These are phyloP conservation scores for Ampelomyces quisqualis DNA, from an alignment of 2,329 filamentous ascomycete species.

Conservation along the genomic window DNA sequence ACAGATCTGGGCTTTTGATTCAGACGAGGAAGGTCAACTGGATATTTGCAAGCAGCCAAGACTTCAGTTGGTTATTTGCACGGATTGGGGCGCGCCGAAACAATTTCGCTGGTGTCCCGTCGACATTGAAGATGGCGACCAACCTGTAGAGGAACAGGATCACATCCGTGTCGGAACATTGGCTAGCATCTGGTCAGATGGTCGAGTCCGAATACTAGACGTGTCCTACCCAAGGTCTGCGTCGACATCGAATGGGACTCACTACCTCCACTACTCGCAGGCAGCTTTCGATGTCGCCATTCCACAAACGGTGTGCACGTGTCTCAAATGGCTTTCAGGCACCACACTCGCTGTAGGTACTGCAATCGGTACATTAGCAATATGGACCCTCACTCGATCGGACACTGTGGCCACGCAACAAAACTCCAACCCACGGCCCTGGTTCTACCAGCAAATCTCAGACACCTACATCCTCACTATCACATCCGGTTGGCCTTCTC, in stretches of 20 bases:
- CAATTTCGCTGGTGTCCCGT: constrained; percentile 60
- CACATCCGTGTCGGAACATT: constrained; percentile 52
- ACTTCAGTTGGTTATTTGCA: constrained; percentile 55
- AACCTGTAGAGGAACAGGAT: constrained; percentile 28
- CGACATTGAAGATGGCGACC: constrained; percentile 20
- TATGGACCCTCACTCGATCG: constrained; percentile 53
- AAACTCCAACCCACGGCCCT: constrained; percentile 43
- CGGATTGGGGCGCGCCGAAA: constrained; percentile 58
- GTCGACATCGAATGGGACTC: constrained; percentile 7
- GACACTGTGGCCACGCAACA: constrained; percentile 23
- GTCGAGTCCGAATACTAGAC: constrained; percentile 56
- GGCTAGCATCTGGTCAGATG: constrained; percentile 61
- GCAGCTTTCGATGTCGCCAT: constrained; percentile 55
- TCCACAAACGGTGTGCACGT: constrained; percentile 57
- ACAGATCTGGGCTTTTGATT: constrained; percentile 60
- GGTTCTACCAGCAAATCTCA: constrained; percentile 48
- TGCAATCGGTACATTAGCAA: constrained; percentile 57
- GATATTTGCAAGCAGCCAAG: constrained; percentile 49
- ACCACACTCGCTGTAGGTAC: constrained; percentile 57
- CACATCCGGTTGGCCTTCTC: constrained; percentile 55
- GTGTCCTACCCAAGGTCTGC: constrained; percentile 34
- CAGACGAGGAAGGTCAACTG: constrained; percentile 43
- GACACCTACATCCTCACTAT: constrained; percentile 52
- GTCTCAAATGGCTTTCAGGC: constrained; percentile 58
- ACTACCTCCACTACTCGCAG: constrained; percentile 47